phyloP scores from a whole-genome alignment of 306 rosid genomes.

The Erythrophleum fordii region DNA sequence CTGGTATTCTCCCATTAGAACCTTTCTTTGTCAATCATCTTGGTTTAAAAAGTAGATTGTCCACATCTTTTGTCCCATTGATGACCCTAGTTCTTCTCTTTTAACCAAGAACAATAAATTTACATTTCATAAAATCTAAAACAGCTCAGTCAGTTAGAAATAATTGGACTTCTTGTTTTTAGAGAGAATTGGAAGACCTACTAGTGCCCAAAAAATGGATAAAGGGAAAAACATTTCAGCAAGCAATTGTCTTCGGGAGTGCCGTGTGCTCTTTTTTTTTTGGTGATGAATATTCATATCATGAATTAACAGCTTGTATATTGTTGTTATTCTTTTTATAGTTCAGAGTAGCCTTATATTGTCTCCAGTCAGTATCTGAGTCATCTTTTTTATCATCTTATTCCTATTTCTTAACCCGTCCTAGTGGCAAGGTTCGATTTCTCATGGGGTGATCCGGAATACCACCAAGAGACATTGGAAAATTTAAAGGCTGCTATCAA shows the following conservation, averaged over 20 bases:
- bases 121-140: neutral
- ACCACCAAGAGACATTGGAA: slow-evolving; percentile 84
- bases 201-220: too few species aligned
- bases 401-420: slow-evolving; percentile 34
- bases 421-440: slow-evolving; percentile 88
- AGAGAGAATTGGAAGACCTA: too few species aligned
- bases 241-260: neutral
- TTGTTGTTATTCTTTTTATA: slow-evolving; percentile 1
- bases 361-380: slow-evolving; percentile 15
- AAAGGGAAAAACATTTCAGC: neutral
- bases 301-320: slow-evolving; percentile 13
- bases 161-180: too few species aligned
- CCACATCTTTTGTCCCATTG: neutral
- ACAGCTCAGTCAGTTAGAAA: neutral
- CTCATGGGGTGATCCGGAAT: slow-evolving; percentile 81
- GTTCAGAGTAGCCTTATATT: slow-evolving; percentile 5
- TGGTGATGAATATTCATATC: slow-evolving; percentile 8
- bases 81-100: slow-evolving; percentile 1
- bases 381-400: slow-evolving; percentile 16
- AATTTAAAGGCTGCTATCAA: slow-evolving; percentile 71
- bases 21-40: slow-evolving; percentile 17
- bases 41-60: neutral
- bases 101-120: neutral
- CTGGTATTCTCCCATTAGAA: slow-evolving; percentile 56
- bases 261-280: neutral